Base-by-base conservation (phyloP, 441 rosid genomes). In the Pelargonium myrrhifolium region DNA sequence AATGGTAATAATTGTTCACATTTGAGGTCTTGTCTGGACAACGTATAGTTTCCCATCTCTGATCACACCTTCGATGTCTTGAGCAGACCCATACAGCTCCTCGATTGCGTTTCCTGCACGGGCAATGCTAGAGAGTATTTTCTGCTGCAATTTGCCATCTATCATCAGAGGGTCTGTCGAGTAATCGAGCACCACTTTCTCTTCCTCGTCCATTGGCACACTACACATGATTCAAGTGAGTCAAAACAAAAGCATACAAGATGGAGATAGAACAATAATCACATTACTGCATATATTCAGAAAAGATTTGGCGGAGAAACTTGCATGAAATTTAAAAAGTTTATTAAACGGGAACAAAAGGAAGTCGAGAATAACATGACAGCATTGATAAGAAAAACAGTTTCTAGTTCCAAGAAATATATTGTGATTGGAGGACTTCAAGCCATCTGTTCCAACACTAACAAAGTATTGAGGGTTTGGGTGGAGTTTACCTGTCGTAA, bases 161-260 rank as follows among this genome's bases (percentile, higher is more conserved):
- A 65, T 77, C 64, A 87, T 82, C 77, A 93, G 72, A 4, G 81
- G 88, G 76, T 93, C 97, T 0, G 89, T 81, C 49, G 95, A 78
- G 79, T 93, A 90, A 78, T 93, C 97, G 2, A 93, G 74, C 73
- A 79, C 85, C 1, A 86, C 87, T 70, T 84, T 39, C 73, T 89
- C 95, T 78, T 88, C 99, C 80, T 87, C 89, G 69, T 93, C 97
- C 93, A 91, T 93, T 39, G 97, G 96, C 68, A 93, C 97, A 79
- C 99, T 93, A 86, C 78, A 72, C n/a, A 15, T 6, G 56, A 49
- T 49, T 31, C 17, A 18, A 49, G 15, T n/a, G 56, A 12, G 56
- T 49, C 20, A 72, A 66, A 15, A 28, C 15, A 18, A 60, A 64
- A 64, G 22, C 0, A 18, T 10, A 17, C 12, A 45, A 45, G 9